phyloP scores from a whole-genome alignment of 352 stramenopile genomes.

The Phytopythium chamaehyphon region DNA sequence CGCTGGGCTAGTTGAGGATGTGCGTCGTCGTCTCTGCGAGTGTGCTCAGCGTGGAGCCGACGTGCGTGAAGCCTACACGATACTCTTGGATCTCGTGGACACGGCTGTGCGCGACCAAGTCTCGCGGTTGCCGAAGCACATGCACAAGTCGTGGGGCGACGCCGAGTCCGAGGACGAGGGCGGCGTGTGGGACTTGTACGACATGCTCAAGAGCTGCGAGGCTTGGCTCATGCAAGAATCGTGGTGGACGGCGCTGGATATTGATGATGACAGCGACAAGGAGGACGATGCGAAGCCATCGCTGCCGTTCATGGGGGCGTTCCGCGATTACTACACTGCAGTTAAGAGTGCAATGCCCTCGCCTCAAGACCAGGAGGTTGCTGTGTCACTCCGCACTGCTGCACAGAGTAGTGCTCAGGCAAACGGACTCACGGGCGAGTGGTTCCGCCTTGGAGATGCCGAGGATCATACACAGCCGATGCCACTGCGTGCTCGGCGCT shows the following conservation, averaged over 20 bases:
- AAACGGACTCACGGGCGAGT: slow-evolving; percentile 42
- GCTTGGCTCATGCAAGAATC: slow-evolving; percentile 46
- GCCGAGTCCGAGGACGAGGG: slow-evolving; percentile 28
- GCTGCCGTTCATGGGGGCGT: slow-evolving; percentile 44
- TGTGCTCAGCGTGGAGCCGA: slow-evolving; percentile 36
- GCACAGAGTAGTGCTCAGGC: slow-evolving; percentile 24
- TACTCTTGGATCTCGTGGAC: slow-evolving; percentile 42
- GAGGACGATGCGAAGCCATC: slow-evolving; percentile 21
- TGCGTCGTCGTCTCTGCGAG: slow-evolving; percentile 43
- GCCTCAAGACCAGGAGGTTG: slow-evolving; percentile 38
- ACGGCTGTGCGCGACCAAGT: slow-evolving; percentile 43
- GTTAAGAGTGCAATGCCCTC: slow-evolving; percentile 39
- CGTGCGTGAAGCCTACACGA: slow-evolving; percentile 35
- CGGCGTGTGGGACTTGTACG: slow-evolving; percentile 48
- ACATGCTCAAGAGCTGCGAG: slow-evolving; percentile 56
- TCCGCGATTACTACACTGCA: slow-evolving; percentile 41
- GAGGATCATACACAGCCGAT: slow-evolving; percentile 38
- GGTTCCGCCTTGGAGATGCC: slow-evolving; percentile 31
- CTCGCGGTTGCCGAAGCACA: slow-evolving; percentile 29
- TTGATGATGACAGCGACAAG: slow-evolving; percentile 21
- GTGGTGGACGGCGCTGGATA: slow-evolving; percentile 48
- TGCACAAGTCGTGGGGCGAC: slow-evolving; percentile 34
- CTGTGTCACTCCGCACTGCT: slow-evolving; percentile 34
- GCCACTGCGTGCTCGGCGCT: slow-evolving; percentile 18
- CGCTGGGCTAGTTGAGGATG: slow-evolving; percentile 33